Evolutionary conservation across 139 green algal species (phyloP).

Genomic region (Dunaliella primolecta): DNA sequence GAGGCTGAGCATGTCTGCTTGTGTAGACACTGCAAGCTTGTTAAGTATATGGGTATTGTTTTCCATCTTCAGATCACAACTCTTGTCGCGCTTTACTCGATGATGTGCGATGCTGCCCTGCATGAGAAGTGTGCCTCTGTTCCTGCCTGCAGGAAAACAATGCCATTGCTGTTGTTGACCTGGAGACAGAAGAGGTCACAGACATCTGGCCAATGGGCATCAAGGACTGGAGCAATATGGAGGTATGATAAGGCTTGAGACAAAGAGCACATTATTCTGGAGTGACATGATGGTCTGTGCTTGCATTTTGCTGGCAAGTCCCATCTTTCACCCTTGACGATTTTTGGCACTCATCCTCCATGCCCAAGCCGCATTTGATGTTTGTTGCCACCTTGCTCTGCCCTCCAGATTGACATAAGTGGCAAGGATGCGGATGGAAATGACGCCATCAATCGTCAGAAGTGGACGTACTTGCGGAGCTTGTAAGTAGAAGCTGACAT

Average conservation of each 20-base stretch:
- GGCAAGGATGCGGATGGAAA: too few relatives aligned
- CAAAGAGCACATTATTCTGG: too few relatives aligned
- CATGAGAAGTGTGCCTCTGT: not conserved
- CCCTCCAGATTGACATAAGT: slow-evolving; percentile 6
- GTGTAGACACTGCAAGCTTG: not conserved
- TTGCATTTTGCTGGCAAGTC: not conserved
- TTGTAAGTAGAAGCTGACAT: not conserved
- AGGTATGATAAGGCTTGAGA: too few relatives aligned
- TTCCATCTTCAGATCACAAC: too few relatives aligned
- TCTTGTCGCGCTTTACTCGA: too few relatives aligned
- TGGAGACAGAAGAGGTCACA: slow-evolving; percentile 10
- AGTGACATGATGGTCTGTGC: too few relatives aligned
- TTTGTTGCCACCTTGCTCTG: not conserved
- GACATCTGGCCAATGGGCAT: slow-evolving; percentile 23
- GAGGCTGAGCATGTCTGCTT: not conserved
- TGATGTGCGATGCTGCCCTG: not conserved
- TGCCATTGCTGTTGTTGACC: slow-evolving; percentile 11
- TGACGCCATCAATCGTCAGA: not conserved
- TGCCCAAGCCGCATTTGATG: not conserved
- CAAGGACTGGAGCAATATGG: slow-evolving; percentile 2
- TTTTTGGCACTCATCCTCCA: not conserved
- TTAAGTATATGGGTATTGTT: not conserved
- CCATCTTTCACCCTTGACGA: not conserved
- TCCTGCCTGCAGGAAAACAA: slow-evolving; percentile 25
- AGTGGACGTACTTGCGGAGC: not conserved